Evolutionary conservation across 2,329 filamentous ascomycete species (phyloP).

Genomic region (Alternaria alternata): DNA sequence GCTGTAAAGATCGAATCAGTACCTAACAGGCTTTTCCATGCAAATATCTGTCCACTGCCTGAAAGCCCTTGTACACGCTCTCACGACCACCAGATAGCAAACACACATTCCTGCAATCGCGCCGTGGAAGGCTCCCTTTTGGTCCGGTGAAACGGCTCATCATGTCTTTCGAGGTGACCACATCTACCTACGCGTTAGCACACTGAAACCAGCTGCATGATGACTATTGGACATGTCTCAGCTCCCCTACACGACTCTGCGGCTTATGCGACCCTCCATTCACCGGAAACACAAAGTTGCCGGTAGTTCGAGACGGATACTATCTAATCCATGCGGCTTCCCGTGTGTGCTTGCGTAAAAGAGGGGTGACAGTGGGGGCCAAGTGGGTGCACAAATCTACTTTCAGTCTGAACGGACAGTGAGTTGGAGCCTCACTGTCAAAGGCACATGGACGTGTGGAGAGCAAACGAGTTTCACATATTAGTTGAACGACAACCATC

Average conservation of each 20-base stretch:
- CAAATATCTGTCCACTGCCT: neutral
- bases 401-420: neutral
- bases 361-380: neutral
- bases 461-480: neutral
- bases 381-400: neutral
- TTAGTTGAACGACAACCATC: neutral
- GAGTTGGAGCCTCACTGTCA: too few species aligned
- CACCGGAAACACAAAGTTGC: conserved; percentile 16
- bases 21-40: neutral
- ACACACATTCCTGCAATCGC: neutral
- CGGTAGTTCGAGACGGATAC: conserved; percentile 3
- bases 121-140: neutral
- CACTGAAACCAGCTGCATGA: neutral
- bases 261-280: neutral
- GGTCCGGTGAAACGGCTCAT: neutral
- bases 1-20: neutral
- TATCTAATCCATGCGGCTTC: conserved; percentile 8
- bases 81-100: neutral
- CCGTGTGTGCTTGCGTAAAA: conserved; percentile 4
- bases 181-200: neutral
- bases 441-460: neutral
- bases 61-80: neutral
- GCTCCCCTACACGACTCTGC: neutral
- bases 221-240: conserved; percentile 3
- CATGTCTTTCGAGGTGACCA: neutral